Conservation (phyloP, 2,329 filamentous ascomycete genomes). For the Penicillium hordei region DNA sequence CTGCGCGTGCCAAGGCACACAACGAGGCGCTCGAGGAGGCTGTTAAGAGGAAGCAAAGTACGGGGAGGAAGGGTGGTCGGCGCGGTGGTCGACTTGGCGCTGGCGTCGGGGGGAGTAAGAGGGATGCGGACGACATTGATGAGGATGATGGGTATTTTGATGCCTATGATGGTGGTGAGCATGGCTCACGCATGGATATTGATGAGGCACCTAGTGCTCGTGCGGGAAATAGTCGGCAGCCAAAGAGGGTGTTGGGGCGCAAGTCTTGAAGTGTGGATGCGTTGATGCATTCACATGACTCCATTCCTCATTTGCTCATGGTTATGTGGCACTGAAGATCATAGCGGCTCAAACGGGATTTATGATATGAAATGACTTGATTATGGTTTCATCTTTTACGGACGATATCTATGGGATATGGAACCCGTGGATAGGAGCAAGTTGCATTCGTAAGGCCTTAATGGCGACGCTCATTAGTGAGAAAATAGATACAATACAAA, state of each 20-base stretch:
- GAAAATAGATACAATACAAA: conserved; percentile 32
- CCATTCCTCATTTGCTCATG: not conserved
- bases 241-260: conserved; percentile 40
- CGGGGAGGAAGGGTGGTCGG: conserved; percentile 18
- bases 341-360: not conserved
- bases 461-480: conserved; percentile 25
- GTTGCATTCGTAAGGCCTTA: conserved; percentile 25
- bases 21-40: conserved; percentile 52
- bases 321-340: not conserved
- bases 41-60: conserved; percentile 41
- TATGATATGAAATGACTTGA: conserved; percentile 7
- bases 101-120: conserved; percentile 38
- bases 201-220: conserved; percentile 36
- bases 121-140: conserved; percentile 43
- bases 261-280: conserved; percentile 27
- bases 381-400: not conserved
- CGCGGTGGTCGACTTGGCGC: conserved; percentile 13
- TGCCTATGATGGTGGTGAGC: conserved; percentile 26
- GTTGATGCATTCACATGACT: not conserved
- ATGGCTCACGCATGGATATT: conserved; percentile 41
- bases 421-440: conserved; percentile 2
- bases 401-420: not conserved
- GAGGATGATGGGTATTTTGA: conserved; percentile 42
- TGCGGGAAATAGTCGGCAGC: conserved; percentile 29
- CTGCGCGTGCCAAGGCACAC: conserved; percentile 52